A percentile compares a stretch with the other conserved stretches of the same genome.
phyloP scores from a whole-genome alignment of 2,329 filamentous ascomycete species.

The Talaromyces atroroseus region DNA sequence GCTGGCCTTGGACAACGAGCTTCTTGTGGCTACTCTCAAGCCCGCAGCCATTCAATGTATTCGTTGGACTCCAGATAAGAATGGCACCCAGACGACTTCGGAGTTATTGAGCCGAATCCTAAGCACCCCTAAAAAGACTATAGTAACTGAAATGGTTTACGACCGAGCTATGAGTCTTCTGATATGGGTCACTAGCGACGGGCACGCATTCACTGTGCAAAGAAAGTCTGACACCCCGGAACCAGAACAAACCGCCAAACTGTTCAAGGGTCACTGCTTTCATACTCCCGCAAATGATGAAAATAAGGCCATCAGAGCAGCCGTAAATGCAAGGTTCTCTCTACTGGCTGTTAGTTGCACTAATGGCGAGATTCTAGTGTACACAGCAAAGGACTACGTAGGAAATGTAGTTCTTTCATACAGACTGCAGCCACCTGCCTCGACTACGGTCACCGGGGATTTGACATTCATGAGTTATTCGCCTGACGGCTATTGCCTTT shows the following conservation, averaged over 20 bases:
- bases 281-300: constrained; percentile 61
- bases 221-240: constrained; percentile 47
- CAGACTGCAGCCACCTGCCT: constrained; percentile 64
- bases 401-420: constrained; percentile 90
- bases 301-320: constrained; percentile 63
- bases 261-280: constrained; percentile 90
- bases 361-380: constrained; percentile 78
- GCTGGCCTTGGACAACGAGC: constrained; percentile 83
- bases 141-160: constrained; percentile 78
- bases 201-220: constrained; percentile 86
- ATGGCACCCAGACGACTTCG: constrained; percentile 79
- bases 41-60: constrained; percentile 96
- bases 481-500: constrained; percentile 91
- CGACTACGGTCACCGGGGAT: constrained; percentile 60
- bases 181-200: constrained; percentile 86
- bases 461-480: constrained; percentile 78
- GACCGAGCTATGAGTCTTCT: constrained; percentile 95
- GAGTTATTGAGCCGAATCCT: constrained; percentile 82
- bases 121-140: constrained; percentile 74
- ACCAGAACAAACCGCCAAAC: constrained; percentile 51
- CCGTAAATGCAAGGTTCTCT: constrained; percentile 93
- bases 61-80: constrained; percentile 80
- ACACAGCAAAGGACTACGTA: constrained; percentile 85
- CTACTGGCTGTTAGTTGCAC: constrained; percentile 79
- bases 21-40: constrained; percentile 85